Base-by-base conservation (phyloP, 163 green algal genomes). In the Volvox carteri region DNA sequence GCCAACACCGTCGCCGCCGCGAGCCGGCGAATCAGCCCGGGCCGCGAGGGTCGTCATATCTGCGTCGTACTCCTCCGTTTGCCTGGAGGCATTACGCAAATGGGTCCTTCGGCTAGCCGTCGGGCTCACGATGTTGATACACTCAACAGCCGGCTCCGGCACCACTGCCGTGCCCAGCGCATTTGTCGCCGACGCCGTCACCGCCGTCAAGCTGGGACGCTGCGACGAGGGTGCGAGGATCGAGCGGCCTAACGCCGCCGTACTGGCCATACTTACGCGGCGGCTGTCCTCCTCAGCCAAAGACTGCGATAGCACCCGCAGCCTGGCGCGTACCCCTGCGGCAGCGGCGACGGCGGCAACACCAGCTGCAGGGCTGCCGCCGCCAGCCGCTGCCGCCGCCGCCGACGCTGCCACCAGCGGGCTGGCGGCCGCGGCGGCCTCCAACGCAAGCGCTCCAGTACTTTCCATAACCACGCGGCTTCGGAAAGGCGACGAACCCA, bases 211-310 rank as follows among this genome's bases (percentile, higher is more conserved):
- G n/a, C n/a, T n/a, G n/a, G 33, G 21, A 42, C 25, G 76, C n/a
- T n/a, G 76, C 18, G 76, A 84, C 76, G 16, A 16, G 16, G 76
- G 76, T 19, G 52, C 76, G 30, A 84, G 76, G 50, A 84, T 18
- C 16, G 30, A 50, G 3, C 76, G 76, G 30, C 58, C 72, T 48
- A 84, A 72, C 19, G 76, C 39, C 25, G 30, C 30, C 18, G 35
- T 54, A 8, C 44, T 8, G 16, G 42, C 21, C 44, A 35, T 67
- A 9, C 44, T 65, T 23, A 23, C 33, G 3, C 44, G 75, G 48
- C 75, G 33, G 30, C 33, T 52, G 33, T 70, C 48, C 19, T 62
- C 75, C 0, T 0, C 75, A 19, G 75, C n/a, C n/a, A n/a, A n/a
- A n/a, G n/a, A n/a, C 39, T 33, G 42, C 41, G 16, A 23, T 28